A percentile compares a stretch with the other conserved stretches of the same genome.
These are phyloP conservation scores for Taphrina flavorubra DNA, from an alignment of 1,139 yeast genomes.

Conservation along the genomic window DNA sequence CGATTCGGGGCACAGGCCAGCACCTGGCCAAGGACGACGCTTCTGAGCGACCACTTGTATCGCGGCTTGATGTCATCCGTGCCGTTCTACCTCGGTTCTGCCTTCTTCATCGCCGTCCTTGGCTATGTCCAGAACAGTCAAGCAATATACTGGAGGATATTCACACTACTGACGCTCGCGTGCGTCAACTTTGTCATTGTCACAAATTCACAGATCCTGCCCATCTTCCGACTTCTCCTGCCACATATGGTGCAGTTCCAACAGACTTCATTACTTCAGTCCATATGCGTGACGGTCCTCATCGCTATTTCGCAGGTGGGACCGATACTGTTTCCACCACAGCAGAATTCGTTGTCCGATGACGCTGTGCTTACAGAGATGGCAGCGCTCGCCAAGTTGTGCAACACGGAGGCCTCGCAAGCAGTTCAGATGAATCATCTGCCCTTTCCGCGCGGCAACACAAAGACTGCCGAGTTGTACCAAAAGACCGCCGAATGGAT, in stretches of 20 bases:
- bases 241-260: slow-evolving; percentile 41
- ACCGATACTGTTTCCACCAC: slow-evolving; percentile 41
- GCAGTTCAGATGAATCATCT: slow-evolving; percentile 25
- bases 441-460: slow-evolving; percentile 19
- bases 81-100: slow-evolving; percentile 46
- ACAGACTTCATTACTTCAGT: slow-evolving; percentile 42
- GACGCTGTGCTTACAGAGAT: slow-evolving; percentile 11
- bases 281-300: slow-evolving; percentile 39
- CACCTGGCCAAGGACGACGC: slow-evolving; percentile 42
- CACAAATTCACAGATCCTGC: slow-evolving; percentile 46
- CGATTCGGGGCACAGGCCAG: slow-evolving; percentile 49
- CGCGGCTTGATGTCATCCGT: slow-evolving; percentile 44
- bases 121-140: slow-evolving; percentile 47
- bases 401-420: slow-evolving; percentile 21
- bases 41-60: slow-evolving; percentile 39
- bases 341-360: background rate
- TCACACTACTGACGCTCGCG: slow-evolving; percentile 45
- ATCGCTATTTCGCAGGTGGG: slow-evolving; percentile 44
- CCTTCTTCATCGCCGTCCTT: slow-evolving; percentile 46
- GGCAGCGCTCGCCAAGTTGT: slow-evolving; percentile 13
- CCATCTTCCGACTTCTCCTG: slow-evolving; percentile 16
- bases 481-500: slow-evolving; percentile 32
- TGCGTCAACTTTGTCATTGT: slow-evolving; percentile 47
- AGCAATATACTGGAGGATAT: slow-evolving; percentile 49
- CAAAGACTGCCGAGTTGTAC: slow-evolving; percentile 16